These are phyloP conservation scores for Nakazawaea sp. DNA, from an alignment of 805 yeast species.

Conservation along the genomic window DNA sequence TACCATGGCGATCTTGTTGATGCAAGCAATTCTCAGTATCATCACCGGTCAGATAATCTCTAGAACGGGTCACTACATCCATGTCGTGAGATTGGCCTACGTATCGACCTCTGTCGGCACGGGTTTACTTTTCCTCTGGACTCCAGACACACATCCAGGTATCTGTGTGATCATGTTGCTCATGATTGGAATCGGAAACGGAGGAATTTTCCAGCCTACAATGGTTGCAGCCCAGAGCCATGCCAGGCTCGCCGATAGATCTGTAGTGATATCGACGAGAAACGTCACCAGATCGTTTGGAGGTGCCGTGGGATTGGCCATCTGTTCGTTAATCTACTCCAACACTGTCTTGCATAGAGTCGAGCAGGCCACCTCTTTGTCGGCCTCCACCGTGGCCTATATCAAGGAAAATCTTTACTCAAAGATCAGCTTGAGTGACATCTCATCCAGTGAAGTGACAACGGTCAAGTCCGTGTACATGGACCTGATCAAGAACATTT, in stretches of 20 bases:
- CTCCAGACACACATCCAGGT: slow-evolving; percentile 23
- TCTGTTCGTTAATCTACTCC: slow-evolving; percentile 24
- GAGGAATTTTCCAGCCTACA: slow-evolving; percentile 47
- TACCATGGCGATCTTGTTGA: slow-evolving; percentile 35
- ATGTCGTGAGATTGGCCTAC: slow-evolving; percentile 34
- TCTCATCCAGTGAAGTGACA: slow-evolving; percentile 17
- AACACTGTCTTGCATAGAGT: slow-evolving; percentile 17
- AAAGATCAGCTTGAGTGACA: slow-evolving; percentile 17
- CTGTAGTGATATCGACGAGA: slow-evolving; percentile 51
- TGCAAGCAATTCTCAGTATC: slow-evolving; percentile 34
- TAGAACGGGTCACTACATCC: slow-evolving; percentile 33
- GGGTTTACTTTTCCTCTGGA: slow-evolving; percentile 29
- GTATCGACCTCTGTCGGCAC: slow-evolving; percentile 33
- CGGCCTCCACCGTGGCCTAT: slow-evolving; percentile 12
- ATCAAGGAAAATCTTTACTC: slow-evolving; percentile 22
- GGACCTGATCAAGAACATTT: slow-evolving; percentile 25
- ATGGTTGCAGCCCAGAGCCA: slow-evolving; percentile 52
- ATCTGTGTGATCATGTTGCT: slow-evolving; percentile 29
- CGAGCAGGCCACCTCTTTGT: slow-evolving; percentile 6
- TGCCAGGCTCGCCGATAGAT: slow-evolving; percentile 42
- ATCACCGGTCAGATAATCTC: slow-evolving; percentile 40
- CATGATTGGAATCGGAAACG: slow-evolving; percentile 37
- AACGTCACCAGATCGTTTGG: slow-evolving; percentile 54
- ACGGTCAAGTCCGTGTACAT: slow-evolving; percentile 25
- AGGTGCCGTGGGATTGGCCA: slow-evolving; percentile 54